A percentile compares a stretch with the other conserved stretches of the same genome.
phyloP scores from a whole-genome alignment of 2,329 filamentous ascomycete species.

The Microcyclosporella mali region DNA sequence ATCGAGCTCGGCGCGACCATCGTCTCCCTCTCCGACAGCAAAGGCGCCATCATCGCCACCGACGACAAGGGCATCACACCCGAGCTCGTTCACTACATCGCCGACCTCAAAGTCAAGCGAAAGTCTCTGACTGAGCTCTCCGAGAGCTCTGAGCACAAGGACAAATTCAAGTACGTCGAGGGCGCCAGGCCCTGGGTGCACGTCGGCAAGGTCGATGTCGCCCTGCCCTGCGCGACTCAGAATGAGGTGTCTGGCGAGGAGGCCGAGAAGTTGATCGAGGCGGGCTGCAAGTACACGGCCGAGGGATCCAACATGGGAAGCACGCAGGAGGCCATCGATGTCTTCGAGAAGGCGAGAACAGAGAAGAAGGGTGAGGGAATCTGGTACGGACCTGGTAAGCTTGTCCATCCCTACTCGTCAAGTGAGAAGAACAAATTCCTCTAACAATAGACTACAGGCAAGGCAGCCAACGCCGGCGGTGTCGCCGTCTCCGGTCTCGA shows the following conservation, averaged over 20 bases:
- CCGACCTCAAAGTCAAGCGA: slow-evolving; percentile 78
- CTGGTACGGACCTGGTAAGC: slow-evolving; percentile 79
- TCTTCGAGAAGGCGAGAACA: slow-evolving; percentile 75
- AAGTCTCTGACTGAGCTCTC: slow-evolving; percentile 71
- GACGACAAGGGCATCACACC: slow-evolving; percentile 67
- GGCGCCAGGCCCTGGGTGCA: slow-evolving; percentile 88
- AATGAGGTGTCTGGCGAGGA: slow-evolving; percentile 95
- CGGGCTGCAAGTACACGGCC: slow-evolving; percentile 77
- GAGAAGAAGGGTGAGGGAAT: slow-evolving; percentile 64
- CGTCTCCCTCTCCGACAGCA: slow-evolving; percentile 87
- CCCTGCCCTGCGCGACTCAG: slow-evolving; percentile 88
- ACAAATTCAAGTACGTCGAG: slow-evolving; percentile 77
- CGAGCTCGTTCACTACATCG: slow-evolving; percentile 73
- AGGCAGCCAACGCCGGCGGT: slow-evolving; percentile 95
- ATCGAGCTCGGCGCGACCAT: slow-evolving; percentile 93
- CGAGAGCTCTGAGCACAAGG: slow-evolving; percentile 47
- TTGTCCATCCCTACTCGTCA: not conserved
- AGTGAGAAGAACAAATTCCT: too few relatives aligned
- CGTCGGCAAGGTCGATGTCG: slow-evolving; percentile 83
- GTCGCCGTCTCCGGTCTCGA: slow-evolving; percentile 95
- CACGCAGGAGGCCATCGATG: slow-evolving; percentile 88
- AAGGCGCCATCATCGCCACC: slow-evolving; percentile 72
- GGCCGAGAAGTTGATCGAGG: slow-evolving; percentile 70
- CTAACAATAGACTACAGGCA: too few relatives aligned
- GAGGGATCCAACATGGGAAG: slow-evolving; percentile 99